Conservation (phyloP, 2,329 filamentous ascomycete genomes). For the Diaporthe citrichinensis region DNA sequence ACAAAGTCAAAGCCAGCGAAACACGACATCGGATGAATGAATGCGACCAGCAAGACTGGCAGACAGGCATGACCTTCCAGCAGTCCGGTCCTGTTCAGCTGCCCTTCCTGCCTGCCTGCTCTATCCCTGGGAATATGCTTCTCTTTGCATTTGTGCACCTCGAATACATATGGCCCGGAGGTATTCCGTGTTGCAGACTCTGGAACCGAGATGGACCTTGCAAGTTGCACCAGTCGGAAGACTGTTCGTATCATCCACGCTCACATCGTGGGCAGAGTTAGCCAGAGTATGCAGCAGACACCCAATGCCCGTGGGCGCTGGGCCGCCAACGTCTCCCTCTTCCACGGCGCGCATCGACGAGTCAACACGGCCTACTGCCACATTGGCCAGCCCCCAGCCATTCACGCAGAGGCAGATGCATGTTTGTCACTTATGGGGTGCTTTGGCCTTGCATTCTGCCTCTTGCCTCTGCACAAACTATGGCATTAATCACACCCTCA, state of each 20-base stretch:
- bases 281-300: constrained; percentile 8
- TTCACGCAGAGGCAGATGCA: constrained; percentile 14
- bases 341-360: constrained; percentile 8
- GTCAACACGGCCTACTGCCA: constrained; percentile 17
- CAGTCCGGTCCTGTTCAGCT: neutral
- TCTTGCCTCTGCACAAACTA: constrained; percentile 17
- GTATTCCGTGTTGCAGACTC: constrained; percentile 5
- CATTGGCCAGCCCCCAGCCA: constrained; percentile 5
- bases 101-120: neutral
- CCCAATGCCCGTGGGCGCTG: constrained; percentile 19
- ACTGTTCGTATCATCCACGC: constrained; percentile 26
- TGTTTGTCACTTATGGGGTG: constrained; percentile 31
- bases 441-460: constrained; percentile 23
- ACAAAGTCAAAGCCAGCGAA: constrained; percentile 13
- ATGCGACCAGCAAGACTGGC: constrained; percentile 14
- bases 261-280: constrained; percentile 6
- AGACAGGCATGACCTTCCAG: constrained; percentile 3
- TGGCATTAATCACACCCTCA: constrained; percentile 25
- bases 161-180: neutral
- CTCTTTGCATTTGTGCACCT: neutral
- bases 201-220: constrained; percentile 29
- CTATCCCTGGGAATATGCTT: neutral
- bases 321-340: constrained; percentile 1
- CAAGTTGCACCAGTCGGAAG: constrained; percentile 26
- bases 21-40: constrained; percentile 23